Base-by-base conservation (phyloP, 495 filamentous ascomycete species). In the Aspergillus biplanus region DNA sequence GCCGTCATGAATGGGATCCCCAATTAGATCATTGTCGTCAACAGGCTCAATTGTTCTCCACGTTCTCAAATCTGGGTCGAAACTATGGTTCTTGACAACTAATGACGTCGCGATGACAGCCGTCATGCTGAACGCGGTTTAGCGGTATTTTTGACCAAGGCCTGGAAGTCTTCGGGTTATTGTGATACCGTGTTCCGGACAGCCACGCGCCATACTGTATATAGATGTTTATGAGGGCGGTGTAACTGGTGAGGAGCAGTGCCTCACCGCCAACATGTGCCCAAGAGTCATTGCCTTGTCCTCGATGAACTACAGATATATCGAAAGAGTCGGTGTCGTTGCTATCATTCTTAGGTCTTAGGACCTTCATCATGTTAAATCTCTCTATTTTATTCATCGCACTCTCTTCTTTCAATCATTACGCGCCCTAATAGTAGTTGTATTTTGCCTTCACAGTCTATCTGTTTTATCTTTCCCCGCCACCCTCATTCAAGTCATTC, bases 31-130 rank as follows among this genome's bases (percentile, higher is more conserved):
- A 44, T 27, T 31, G n/a, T 44, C 55, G 12, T 32, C 16, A 18
- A 27, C 16, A 8, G 39, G 7, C 39, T 16, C 34, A 33, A 4
- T 54, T 33, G 37, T 46, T 58, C 35, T 46, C 21, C 50, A 53
- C 12, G 55, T 31, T 44, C 37, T 39, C 27, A n/a, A 55, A 33
- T 27, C 33, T 42, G 16, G 54, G 15, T 42, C 54, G 39, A 42
- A 21, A 44, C 21, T 27, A 27, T 27, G 21, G 2, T 27, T 27
- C 21, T 27, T 11, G 6, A 32, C 4, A 18, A 18, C 13, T 18
- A 32, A 65, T 65, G 63, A 65, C 64, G 59, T 63, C 60, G 16
- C 42, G 21, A 66, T 66, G 59, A 63, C 37, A 13, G n/a, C 52
- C 33, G 16, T 32, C 7, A 47, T 44, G 6, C 39, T 2, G 2